Conservation (phyloP, 495 filamentous ascomycete species). For the Penicillium alfredii region DNA sequence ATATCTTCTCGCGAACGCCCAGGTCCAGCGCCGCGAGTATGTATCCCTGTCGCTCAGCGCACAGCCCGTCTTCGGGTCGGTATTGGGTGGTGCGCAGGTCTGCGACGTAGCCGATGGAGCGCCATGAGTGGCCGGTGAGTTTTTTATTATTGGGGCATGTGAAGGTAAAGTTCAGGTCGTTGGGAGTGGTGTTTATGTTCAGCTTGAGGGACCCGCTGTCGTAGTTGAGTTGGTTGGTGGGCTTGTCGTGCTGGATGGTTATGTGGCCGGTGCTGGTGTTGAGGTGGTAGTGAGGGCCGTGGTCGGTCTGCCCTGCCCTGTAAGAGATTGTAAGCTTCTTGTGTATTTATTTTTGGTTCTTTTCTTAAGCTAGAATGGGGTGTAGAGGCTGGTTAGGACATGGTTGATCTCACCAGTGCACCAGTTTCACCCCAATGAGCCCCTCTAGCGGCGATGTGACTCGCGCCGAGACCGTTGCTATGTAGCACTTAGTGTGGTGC, state of each 20-base stretch:
- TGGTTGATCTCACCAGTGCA: conserved; percentile 51
- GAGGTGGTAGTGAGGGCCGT: conserved; percentile 59
- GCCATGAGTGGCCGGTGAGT: conserved; percentile 54
- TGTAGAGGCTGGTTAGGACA: background rate
- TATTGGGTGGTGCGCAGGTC: conserved; percentile 47
- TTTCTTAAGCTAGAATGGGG: conserved; percentile 3
- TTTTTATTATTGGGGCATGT: conserved; percentile 39
- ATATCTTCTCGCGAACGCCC: conserved; percentile 59
- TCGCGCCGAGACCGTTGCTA: conserved; percentile 26
- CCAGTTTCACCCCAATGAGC: conserved; percentile 55
- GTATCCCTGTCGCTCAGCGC: conserved; percentile 51
- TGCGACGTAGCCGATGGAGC: conserved; percentile 53
- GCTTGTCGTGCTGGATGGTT: conserved; percentile 41
- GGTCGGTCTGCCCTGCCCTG: conserved; percentile 40
- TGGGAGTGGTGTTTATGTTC: conserved; percentile 44
- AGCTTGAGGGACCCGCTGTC: conserved; percentile 50
- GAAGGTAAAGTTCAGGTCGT: conserved; percentile 55
- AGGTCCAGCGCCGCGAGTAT: conserved; percentile 60
- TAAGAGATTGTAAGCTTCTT: background rate
- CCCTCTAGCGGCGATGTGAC: conserved; percentile 53
- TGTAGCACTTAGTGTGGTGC: no score
- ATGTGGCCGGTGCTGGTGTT: conserved; percentile 42
- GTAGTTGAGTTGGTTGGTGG: conserved; percentile 42
- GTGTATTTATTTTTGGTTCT: background rate
- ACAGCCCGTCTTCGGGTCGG: conserved; percentile 45